These are phyloP conservation scores for Kazachstania africana DNA, from an alignment of 805 yeast species.

Conservation along the genomic window DNA sequence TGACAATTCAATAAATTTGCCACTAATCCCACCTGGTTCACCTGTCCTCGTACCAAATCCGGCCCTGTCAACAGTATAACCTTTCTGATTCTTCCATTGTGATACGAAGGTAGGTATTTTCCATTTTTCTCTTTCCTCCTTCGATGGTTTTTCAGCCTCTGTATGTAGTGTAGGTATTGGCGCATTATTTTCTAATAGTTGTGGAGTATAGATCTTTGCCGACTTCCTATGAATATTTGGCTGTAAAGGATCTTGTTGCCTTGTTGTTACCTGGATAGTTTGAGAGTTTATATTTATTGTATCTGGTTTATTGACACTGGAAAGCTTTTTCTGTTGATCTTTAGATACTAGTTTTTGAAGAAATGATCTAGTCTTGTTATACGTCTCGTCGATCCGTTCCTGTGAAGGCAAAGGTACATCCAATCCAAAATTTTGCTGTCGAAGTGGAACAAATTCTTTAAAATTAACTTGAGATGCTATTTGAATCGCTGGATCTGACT, in stretches of 20 bases:
- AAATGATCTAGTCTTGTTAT: slow-evolving; percentile 42
- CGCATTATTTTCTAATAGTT: neutral
- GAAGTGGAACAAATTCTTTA: slow-evolving; percentile 49
- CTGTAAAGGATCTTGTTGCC: slow-evolving; percentile 64
- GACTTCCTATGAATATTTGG: slow-evolving; percentile 58
- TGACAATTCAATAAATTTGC: slow-evolving; percentile 50
- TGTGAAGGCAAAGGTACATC: slow-evolving; percentile 35
- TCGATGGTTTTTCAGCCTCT: slow-evolving; percentile 32
- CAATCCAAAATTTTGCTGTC: slow-evolving; percentile 33
- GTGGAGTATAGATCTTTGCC: slow-evolving; percentile 56
- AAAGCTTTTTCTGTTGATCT: slow-evolving; percentile 4
- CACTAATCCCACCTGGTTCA: slow-evolving; percentile 33
- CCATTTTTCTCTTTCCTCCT: slow-evolving; percentile 73
- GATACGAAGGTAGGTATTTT: slow-evolving; percentile 84
- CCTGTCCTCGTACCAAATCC: slow-evolving; percentile 32
- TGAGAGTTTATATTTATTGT: slow-evolving; percentile 34
- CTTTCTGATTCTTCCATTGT: slow-evolving; percentile 91
- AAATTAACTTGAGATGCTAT: slow-evolving; percentile 27
- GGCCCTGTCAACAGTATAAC: slow-evolving; percentile 70
- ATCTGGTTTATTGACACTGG: slow-evolving; percentile 28
- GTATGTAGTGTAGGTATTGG: slow-evolving; percentile 32
- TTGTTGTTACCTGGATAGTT: slow-evolving; percentile 4
- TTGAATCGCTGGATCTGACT: too few relatives aligned
- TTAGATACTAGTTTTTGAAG: neutral
- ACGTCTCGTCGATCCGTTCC: slow-evolving; percentile 34